These are phyloP conservation scores for Monilinia fructicola DNA, from an alignment of 2,329 filamentous ascomycete species.

Conservation along the genomic window DNA sequence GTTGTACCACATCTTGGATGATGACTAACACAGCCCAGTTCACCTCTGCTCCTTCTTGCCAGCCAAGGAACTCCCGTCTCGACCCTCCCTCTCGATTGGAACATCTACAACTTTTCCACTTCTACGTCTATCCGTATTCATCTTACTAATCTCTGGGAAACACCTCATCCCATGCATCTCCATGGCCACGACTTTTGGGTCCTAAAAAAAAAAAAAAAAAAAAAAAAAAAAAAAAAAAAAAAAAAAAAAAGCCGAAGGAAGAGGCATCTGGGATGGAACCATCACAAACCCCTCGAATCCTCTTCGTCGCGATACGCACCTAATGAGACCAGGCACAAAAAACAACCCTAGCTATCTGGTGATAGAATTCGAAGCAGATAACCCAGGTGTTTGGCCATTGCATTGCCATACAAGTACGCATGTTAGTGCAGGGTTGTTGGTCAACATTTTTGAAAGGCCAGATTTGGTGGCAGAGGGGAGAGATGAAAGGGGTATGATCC, in stretches of 20 bases:
- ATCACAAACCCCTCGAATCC: conserved; percentile 49
- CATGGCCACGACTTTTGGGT: conserved; percentile 73
- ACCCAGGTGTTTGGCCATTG: conserved; percentile 54
- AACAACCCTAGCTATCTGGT: conserved; percentile 43
- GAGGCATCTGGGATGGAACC: conserved; percentile 34
- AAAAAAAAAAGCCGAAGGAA: conserved; percentile 53
- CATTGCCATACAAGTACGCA: conserved; percentile 54
- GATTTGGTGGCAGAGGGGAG: conserved; percentile 40
- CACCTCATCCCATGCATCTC: conserved; percentile 63
- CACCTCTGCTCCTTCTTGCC: conserved; percentile 43
- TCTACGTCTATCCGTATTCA: conserved; percentile 8
- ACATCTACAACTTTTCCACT: conserved; percentile 50
- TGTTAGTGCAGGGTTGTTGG: conserved; percentile 44
- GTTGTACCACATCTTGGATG: neutral
- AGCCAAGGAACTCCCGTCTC: conserved; percentile 51
- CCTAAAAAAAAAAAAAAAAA: too few relatives aligned
- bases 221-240: too few relatives aligned
- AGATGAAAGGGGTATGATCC: conserved; percentile 43
- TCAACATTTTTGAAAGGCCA: conserved; percentile 41
- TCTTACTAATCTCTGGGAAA: conserved; percentile 44
- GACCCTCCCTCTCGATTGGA: conserved; percentile 48
- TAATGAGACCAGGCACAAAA: conserved; percentile 42
- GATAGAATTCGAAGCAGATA: conserved; percentile 49
- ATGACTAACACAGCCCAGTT: neutral
- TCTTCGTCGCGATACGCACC: conserved; percentile 52